Evolutionary conservation across 805 yeast species (phyloP), one percentile per base, ranked within the genome.

Genomic region (Cyberlindnera mrakii): DNA sequence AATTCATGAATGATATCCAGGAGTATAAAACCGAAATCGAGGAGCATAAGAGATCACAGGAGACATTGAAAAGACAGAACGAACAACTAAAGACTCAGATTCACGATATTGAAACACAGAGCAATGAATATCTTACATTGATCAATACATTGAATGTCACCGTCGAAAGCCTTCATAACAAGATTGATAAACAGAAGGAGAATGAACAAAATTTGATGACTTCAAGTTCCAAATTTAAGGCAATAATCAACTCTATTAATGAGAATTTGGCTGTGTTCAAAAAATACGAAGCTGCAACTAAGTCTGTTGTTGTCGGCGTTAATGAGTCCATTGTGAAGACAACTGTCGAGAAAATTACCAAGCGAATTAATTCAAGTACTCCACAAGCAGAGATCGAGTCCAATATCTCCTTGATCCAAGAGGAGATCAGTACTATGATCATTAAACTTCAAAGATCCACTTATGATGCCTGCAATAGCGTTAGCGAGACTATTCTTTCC

Each of bases 21-120:
- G 75, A 70, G 46, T 65, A 67, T 38, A 74, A 71, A 35, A 72
- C 72, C 2, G 79, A 77, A 49, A 62, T 73, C 9, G 70, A 68
- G 32, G 83, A 78, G 51, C 57, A 64, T 16, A 60, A 65, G 41
- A 57, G 78, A 38, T 62, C 61, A 8, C 66, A 65, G n/a, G 72
- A 69, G 18, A 58, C 65, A 6, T 47, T 75, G 20, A 57, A 57
- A 27, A 58, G 62, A 30, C 74, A 73, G 47, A 62, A 70, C 42
- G 54, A 58, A 29, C 46, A 42, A 16, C 57, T 62, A 35, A 62
- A 54, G 18, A 25, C 43, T 13, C 55, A 50, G 38, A 42, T 53
- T 10, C 37, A 54, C n/a, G 49, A 50, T 9, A 42, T 48, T 2
- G 59, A 55, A 35, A 34, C 48, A 2, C 54, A 55, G 40, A 49